Conservation (phyloP, 352 stramenopile species). For the Phytopythium helicoides region DNA sequence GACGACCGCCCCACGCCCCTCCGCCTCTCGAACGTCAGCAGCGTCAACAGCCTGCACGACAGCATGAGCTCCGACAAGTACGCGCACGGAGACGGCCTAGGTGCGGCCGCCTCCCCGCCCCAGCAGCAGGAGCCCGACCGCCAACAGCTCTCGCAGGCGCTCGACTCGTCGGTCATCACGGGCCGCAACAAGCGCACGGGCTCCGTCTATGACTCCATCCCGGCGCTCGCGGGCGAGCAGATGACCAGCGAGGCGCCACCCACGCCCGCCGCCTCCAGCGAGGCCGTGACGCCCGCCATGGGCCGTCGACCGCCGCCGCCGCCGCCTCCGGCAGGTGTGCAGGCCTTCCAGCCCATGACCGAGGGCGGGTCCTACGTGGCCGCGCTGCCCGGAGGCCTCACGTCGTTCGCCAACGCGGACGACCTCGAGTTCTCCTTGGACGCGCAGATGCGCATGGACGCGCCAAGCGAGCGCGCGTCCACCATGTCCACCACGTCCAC, state of each 20-base stretch:
- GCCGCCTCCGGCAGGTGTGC: constrained; percentile 2
- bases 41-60: constrained; percentile 11
- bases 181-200: constrained; percentile 21
- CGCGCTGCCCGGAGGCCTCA: constrained; percentile 13
- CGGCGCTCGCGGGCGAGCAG: constrained; percentile 23
- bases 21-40: background rate
- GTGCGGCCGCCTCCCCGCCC: background rate
- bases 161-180: constrained; percentile 7
- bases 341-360: constrained; percentile 3
- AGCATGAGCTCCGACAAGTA: constrained; percentile 5
- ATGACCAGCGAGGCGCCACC: no score
- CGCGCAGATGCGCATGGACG: background rate
- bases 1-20: background rate
- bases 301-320: constrained; percentile 7
- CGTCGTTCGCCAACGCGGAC: constrained; percentile 19
- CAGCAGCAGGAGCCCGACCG: background rate
- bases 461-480: constrained; percentile 16
- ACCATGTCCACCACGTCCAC: constrained; percentile 11
- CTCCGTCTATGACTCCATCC: constrained; percentile 29
- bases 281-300: background rate
- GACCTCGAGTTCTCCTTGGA: constrained; percentile 17
- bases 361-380: constrained; percentile 14
- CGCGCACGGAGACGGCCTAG: constrained; percentile 6
- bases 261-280: background rate
- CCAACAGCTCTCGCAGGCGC: background rate